Percentiles rank a stretch among this genome's conserved stretches.
These are phyloP conservation scores for Penicillium sp. DNA, from an alignment of 2,329 filamentous ascomycete species.

Conservation along the genomic window DNA sequence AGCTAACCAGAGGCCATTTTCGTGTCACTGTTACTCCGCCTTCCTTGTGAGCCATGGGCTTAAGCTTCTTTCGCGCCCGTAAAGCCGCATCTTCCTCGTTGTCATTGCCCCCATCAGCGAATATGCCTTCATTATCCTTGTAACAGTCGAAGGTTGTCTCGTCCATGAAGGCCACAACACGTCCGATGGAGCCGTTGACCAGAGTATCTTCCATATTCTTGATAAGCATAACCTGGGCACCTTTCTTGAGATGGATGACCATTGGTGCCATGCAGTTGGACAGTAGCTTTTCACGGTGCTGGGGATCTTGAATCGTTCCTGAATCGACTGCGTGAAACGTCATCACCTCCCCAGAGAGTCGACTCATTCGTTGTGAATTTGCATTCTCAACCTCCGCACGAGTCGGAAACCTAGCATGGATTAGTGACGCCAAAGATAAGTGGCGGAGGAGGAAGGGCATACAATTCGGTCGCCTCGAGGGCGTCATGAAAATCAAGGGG, in stretches of 20 bases:
- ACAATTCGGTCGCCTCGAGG: slow-evolving; percentile 82
- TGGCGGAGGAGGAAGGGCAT: slow-evolving; percentile 30
- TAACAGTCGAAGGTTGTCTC: slow-evolving; percentile 65
- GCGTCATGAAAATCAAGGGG: slow-evolving; percentile 73
- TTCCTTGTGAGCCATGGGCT: slow-evolving; percentile 54
- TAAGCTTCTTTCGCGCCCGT: slow-evolving; percentile 60
- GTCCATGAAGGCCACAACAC: slow-evolving; percentile 79
- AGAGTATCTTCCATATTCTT: slow-evolving; percentile 95
- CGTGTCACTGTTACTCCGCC: slow-evolving; percentile 54
- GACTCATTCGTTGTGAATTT: slow-evolving; percentile 73
- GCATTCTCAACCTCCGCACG: slow-evolving; percentile 85
- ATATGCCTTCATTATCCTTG: slow-evolving; percentile 60
- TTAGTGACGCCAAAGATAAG: slow-evolving; percentile 27
- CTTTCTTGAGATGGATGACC: slow-evolving; percentile 78
- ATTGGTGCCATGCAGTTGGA: slow-evolving; percentile 92
- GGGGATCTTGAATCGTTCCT: slow-evolving; percentile 68
- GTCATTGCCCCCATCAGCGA: slow-evolving; percentile 54
- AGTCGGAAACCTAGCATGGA: slow-evolving; percentile 71
- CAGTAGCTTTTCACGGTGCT: slow-evolving; percentile 74
- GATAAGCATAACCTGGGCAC: slow-evolving; percentile 98
- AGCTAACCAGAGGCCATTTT: slow-evolving; percentile 82
- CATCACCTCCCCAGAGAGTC: slow-evolving; percentile 68
- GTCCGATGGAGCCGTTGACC: slow-evolving; percentile 92
- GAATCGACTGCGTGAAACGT: slow-evolving; percentile 75
- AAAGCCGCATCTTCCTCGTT: slow-evolving; percentile 48